phyloP scores from a whole-genome alignment of 345 rosid genomes.

The Ceriops decandra region DNA sequence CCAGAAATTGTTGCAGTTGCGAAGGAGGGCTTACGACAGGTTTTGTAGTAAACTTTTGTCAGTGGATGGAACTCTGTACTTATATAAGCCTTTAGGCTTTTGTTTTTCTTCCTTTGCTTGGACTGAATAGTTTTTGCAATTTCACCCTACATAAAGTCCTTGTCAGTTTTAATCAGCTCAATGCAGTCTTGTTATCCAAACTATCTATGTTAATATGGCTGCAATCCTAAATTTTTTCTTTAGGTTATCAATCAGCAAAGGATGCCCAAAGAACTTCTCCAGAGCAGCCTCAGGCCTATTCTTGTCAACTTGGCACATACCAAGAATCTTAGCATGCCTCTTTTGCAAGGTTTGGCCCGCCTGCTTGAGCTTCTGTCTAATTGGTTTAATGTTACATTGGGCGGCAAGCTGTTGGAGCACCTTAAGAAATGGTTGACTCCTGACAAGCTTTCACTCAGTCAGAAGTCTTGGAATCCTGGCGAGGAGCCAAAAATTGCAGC shows the following conservation, averaged over 20 bases:
- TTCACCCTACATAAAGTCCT: too few relatives aligned
- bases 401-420: slow-evolving; percentile 96
- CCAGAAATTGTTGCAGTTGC: slow-evolving; percentile 99
- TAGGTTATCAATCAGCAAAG: slow-evolving; percentile 96
- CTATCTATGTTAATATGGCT: too few relatives aligned
- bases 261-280: slow-evolving; percentile 99
- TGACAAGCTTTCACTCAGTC: slow-evolving; percentile 88
- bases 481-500: slow-evolving; percentile 99
- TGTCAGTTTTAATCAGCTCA: too few relatives aligned
- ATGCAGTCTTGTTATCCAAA: too few relatives aligned
- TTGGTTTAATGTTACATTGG: slow-evolving; percentile 98
- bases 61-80: background rate
- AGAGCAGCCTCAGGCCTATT: slow-evolving; percentile 97
- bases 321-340: slow-evolving; percentile 98
- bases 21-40: slow-evolving; percentile 98
- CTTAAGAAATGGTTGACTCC: slow-evolving; percentile 99
- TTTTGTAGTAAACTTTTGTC: slow-evolving; percentile 29
- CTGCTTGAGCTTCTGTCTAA: slow-evolving; percentile 91
- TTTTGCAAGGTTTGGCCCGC: slow-evolving; percentile 96
- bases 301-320: slow-evolving; percentile 94
- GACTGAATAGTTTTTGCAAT: too few relatives aligned
- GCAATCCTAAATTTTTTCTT: slow-evolving; percentile 6
- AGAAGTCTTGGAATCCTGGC: slow-evolving; percentile 96
- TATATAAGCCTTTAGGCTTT: background rate
- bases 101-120: background rate